Percentiles rank a stretch among this genome's conserved stretches.
Evolutionary conservation across 495 filamentous ascomycete species (phyloP).

Genomic region (Neurospora hispaniola): DNA sequence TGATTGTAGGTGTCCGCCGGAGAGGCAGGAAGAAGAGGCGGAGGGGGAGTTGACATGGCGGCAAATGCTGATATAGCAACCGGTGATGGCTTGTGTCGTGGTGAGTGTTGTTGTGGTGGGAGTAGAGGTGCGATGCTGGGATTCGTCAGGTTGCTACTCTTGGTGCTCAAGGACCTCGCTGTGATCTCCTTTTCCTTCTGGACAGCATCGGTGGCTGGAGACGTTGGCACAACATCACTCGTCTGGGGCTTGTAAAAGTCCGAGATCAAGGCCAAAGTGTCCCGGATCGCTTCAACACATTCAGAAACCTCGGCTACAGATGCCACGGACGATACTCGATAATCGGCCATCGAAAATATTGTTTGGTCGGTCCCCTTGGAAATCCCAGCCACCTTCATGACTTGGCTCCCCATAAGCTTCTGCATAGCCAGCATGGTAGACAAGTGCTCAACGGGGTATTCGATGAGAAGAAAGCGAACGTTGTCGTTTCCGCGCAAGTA

Average conservation of each 20-base stretch:
- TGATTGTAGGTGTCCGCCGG: not conserved
- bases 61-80: not conserved
- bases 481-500: conserved; percentile 28
- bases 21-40: not conserved
- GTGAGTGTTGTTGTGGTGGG: not conserved
- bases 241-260: conserved; percentile 26
- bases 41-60: not conserved
- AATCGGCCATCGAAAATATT: conserved; percentile 30
- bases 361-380: conserved; percentile 21
- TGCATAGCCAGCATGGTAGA: conserved; percentile 33
- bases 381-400: conserved; percentile 35
- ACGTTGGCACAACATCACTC: not conserved
- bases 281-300: conserved; percentile 30
- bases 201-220: not conserved
- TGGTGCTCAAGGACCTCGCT: not conserved
- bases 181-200: not conserved
- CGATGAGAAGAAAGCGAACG: conserved; percentile 35
- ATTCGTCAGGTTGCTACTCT: not conserved
- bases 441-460: conserved; percentile 37
- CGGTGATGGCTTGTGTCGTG: not conserved
- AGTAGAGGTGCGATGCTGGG: not conserved
- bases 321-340: conserved; percentile 29
- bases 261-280: conserved; percentile 26
- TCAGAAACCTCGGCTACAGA: conserved; percentile 28
- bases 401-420: conserved; percentile 29